A percentile compares a stretch with the other conserved stretches of the same genome.
phyloP scores from a whole-genome alignment of 768 basidiomycete genomes.

The Pilatotrama ljubarskyi region DNA sequence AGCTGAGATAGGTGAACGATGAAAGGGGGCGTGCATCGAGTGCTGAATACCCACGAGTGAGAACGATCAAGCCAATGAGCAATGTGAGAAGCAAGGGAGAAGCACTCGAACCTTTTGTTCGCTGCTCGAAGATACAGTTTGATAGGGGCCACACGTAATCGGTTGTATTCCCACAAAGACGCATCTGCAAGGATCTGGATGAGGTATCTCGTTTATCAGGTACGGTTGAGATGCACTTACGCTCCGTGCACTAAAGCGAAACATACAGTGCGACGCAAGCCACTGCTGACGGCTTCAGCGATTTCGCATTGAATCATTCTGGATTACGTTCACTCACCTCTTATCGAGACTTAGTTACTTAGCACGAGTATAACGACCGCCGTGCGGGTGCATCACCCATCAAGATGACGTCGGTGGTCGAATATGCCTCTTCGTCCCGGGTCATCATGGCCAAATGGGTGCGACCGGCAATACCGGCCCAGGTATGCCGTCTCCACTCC shows the following conservation, averaged over 20 bases:
- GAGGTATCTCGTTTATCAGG: neutral
- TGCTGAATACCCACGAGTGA: constrained; percentile 10
- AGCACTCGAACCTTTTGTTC: constrained; percentile 9
- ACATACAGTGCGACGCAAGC: too few species aligned
- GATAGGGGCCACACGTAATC: constrained; percentile 20
- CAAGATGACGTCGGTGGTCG: constrained; percentile 16
- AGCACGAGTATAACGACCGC: neutral
- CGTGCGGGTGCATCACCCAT: constrained; percentile 2
- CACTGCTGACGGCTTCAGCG: too few species aligned
- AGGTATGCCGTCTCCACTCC: constrained; percentile 9
- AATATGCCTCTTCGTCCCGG: neutral
- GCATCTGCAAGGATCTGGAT: neutral
- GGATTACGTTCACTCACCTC: neutral
- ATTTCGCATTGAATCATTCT: neutral
- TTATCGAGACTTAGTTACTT: neutral
- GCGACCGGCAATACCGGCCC: constrained; percentile 11
- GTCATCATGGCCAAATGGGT: neutral
- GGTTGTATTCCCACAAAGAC: neutral
- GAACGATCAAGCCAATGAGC: constrained; percentile 11
- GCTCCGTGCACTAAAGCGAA: too few species aligned
- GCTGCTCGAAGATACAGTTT: constrained; percentile 8
- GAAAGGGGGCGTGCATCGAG: neutral
- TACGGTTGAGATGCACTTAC: too few species aligned
- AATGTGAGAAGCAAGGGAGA: neutral
- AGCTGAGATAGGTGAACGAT: constrained; percentile 15